Evolutionary conservation across 345 rosid genomes (phyloP).

Genomic region (Ricinus communis): DNA sequence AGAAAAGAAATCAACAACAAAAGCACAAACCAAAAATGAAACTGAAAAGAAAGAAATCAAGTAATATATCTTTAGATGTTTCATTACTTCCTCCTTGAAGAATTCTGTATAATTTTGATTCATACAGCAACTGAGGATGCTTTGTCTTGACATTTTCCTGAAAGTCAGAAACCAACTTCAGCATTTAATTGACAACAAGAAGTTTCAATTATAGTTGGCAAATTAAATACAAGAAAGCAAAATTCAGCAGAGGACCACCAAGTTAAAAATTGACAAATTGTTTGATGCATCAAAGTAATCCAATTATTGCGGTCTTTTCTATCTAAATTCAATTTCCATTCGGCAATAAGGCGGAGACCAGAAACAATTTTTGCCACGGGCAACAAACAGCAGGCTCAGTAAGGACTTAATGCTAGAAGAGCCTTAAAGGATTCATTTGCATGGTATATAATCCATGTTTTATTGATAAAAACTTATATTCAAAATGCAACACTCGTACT

Average conservation of each 20-base stretch:
- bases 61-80: background rate
- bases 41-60: background rate
- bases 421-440: too few species aligned
- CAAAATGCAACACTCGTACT: too few species aligned
- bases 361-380: background rate
- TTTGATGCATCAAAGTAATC: background rate
- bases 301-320: too few species aligned
- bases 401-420: too few species aligned
- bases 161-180: slow-evolving; percentile 8
- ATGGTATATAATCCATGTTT: too few species aligned
- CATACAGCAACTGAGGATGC: slow-evolving; percentile 90
- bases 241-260: background rate
- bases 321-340: background rate
- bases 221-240: background rate
- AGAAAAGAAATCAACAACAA: slow-evolving; percentile 3
- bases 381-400: background rate
- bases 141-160: slow-evolving; percentile 93
- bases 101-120: slow-evolving; percentile 84
- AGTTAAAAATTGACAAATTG: background rate
- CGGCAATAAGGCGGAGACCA: background rate
- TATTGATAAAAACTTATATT: too few species aligned
- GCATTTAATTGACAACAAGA: background rate
- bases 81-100: slow-evolving; percentile 95
- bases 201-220: background rate
- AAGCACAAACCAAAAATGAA: background rate